These are phyloP conservation scores for Hortaea werneckii DNA, from an alignment of 2,329 filamentous ascomycete genomes.

Conservation along the genomic window DNA sequence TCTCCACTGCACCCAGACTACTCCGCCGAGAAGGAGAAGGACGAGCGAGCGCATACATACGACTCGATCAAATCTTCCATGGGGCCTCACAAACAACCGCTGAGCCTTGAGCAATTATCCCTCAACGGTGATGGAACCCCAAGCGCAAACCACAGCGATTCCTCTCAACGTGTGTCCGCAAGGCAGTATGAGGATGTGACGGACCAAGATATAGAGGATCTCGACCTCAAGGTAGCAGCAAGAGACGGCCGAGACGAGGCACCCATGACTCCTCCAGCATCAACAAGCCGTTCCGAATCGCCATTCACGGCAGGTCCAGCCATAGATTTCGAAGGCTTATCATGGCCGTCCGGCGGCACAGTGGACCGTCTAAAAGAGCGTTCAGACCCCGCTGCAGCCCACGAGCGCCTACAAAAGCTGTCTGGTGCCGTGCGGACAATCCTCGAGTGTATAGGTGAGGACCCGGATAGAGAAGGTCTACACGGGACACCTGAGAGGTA, in stretches of 20 bases:
- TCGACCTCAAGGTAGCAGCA: slow-evolving; percentile 25
- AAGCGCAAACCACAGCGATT: slow-evolving; percentile 16
- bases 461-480: slow-evolving; percentile 54
- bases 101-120: slow-evolving; percentile 26
- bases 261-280: slow-evolving; percentile 39
- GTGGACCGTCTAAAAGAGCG: slow-evolving; percentile 21
- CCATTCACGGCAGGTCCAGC: slow-evolving; percentile 43
- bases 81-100: slow-evolving; percentile 34
- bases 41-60: slow-evolving; percentile 47
- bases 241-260: slow-evolving; percentile 45
- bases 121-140: slow-evolving; percentile 3
- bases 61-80: slow-evolving; percentile 51
- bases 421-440: slow-evolving; percentile 54
- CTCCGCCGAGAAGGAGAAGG: slow-evolving; percentile 36
- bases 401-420: slow-evolving; percentile 49
- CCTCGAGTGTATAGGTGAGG: slow-evolving; percentile 56
- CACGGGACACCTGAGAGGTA: slow-evolving; percentile 70
- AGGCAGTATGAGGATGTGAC: slow-evolving; percentile 30
- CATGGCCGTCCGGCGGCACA: slow-evolving; percentile 40
- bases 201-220: slow-evolving; percentile 32
- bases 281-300: slow-evolving; percentile 39
- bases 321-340: slow-evolving; percentile 45
- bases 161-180: slow-evolving; percentile 9
- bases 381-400: slow-evolving; percentile 45
- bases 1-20: slow-evolving; percentile 39